Evolutionary conservation across 148 eudicot species (phyloP).

Genomic region (Chenopodium berlandieri): DNA sequence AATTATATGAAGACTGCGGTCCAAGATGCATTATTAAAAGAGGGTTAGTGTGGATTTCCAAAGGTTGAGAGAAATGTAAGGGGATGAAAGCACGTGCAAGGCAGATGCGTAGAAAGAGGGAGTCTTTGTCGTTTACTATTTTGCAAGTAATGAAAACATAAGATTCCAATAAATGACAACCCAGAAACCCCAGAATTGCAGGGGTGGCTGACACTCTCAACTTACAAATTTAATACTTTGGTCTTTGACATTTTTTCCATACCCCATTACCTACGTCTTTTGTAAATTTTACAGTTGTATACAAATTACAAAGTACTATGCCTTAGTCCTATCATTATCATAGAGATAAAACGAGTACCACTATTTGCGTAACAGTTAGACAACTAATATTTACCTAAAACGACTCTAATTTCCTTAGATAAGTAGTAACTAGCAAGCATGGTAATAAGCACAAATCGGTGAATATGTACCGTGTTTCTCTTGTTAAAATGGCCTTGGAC

Average conservation of each 20-base stretch:
- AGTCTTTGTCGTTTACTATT: constrained; percentile 49
- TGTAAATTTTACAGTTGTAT: not conserved
- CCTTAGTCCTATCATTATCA: not conserved
- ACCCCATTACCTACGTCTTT: not conserved
- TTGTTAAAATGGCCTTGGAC: too few relatives aligned
- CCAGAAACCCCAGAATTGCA: constrained; percentile 17
- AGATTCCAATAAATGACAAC: constrained; percentile 37
- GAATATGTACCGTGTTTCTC: too few relatives aligned
- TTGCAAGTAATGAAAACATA: constrained; percentile 37
- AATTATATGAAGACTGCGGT: not conserved
- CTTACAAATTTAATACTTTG: constrained; percentile 5
- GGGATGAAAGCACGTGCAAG: constrained; percentile 45
- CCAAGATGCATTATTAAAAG: not conserved
- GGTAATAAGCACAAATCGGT: too few relatives aligned
- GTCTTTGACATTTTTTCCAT: constrained; percentile 25
- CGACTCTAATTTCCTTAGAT: too few relatives aligned
- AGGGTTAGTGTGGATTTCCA: constrained; percentile 18
- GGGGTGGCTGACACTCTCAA: constrained; percentile 24
- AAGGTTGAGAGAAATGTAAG: constrained; percentile 28
- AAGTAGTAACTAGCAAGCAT: too few relatives aligned
- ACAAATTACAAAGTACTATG: not conserved
- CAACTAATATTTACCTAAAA: too few relatives aligned
- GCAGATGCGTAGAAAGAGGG: constrained; percentile 43
- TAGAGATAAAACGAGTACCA: too few relatives aligned
- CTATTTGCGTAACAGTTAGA: too few relatives aligned